Percentiles rank a stretch among this genome's conserved stretches.
These are phyloP conservation scores for Voacanga thouarsii DNA, from an alignment of 257 asterid genomes.

Conservation along the genomic window DNA sequence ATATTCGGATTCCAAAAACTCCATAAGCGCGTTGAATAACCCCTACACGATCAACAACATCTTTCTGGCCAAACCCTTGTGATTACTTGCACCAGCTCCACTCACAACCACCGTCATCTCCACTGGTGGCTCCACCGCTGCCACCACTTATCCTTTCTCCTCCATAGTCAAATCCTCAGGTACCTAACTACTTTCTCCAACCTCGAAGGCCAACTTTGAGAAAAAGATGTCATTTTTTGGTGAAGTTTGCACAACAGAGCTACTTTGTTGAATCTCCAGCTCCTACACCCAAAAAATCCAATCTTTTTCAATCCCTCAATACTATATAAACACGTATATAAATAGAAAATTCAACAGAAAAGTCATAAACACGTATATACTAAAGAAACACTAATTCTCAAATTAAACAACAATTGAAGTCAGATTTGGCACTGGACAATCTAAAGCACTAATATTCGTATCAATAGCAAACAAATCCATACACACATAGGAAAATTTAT, in stretches of 20 bases:
- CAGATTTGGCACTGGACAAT: constrained; percentile 13
- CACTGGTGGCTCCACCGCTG: constrained; percentile 27
- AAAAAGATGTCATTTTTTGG: constrained; percentile 10
- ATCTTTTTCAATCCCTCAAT: constrained; percentile 14
- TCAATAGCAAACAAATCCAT: no score
- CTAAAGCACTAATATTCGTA: background rate
- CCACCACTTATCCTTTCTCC: constrained; percentile 1
- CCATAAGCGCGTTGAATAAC: constrained; percentile 73
- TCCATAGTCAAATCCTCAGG: background rate
- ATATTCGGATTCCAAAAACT: constrained; percentile 82
- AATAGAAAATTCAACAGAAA: background rate
- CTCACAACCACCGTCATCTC: constrained; percentile 24
- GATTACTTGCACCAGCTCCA: constrained; percentile 33
- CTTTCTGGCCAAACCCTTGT: constrained; percentile 65
- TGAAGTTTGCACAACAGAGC: background rate
- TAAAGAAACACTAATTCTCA: constrained; percentile 9
- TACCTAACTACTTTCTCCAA: no score
- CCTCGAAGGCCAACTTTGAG: constrained; percentile 1
- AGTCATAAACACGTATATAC: background rate
- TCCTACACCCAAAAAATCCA: constrained; percentile 10
- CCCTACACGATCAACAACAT: constrained; percentile 84
- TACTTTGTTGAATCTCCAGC: no score
- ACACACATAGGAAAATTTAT: no score
- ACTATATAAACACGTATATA: no score
- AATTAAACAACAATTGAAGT: background rate